These are phyloP conservation scores for Termitomyces sp. DNA, from an alignment of 768 basidiomycete genomes.

Conservation along the genomic window DNA sequence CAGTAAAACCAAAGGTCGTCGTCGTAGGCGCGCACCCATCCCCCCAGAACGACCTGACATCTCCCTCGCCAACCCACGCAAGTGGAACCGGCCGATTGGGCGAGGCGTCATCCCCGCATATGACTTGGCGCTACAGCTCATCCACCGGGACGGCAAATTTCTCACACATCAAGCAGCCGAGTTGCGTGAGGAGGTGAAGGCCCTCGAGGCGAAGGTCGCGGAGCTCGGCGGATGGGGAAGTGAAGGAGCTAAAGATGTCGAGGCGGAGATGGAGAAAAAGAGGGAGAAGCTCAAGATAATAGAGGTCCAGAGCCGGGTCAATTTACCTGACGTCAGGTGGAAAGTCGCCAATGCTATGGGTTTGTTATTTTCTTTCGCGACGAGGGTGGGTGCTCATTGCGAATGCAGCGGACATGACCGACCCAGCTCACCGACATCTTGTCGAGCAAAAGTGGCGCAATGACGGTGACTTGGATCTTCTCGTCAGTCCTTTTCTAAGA, in stretches of 20 bases:
- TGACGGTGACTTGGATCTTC: constrained; percentile 75
- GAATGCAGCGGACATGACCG: constrained; percentile 56
- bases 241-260: constrained; percentile 23
- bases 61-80: constrained; percentile 41
- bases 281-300: constrained; percentile 51
- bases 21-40: constrained; percentile 20
- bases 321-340: constrained; percentile 82
- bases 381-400: background rate
- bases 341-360: constrained; percentile 73
- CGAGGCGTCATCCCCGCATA: constrained; percentile 69
- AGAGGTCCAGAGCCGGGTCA: constrained; percentile 75
- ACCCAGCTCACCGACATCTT: constrained; percentile 69
- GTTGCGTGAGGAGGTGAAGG: constrained; percentile 25
- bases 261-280: constrained; percentile 34
- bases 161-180: constrained; percentile 39
- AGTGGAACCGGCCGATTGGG: constrained; percentile 62
- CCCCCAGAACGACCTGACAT: constrained; percentile 43
- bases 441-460: constrained; percentile 82
- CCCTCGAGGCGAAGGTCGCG: constrained; percentile 19
- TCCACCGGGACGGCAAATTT: constrained; percentile 52
- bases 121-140: constrained; percentile 74
- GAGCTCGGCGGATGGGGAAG: constrained; percentile 19
- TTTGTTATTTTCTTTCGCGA: constrained; percentile 27
- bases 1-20: constrained; percentile 22
- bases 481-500: constrained; percentile 46